Evolutionary conservation across 2,329 filamentous ascomycete species (phyloP).

Genomic region (Phialocephala sp.): DNA sequence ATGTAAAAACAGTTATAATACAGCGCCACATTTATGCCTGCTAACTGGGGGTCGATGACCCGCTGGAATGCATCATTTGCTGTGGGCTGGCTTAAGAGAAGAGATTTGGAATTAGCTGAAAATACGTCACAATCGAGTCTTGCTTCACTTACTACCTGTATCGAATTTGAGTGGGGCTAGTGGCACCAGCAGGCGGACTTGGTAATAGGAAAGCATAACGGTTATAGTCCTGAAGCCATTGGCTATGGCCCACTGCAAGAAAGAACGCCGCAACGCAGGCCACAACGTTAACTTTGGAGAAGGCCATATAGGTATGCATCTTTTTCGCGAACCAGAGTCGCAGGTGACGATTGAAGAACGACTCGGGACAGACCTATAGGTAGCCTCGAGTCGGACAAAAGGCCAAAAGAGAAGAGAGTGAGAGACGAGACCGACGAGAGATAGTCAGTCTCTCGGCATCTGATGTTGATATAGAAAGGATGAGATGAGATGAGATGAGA

Average conservation of each 20-base stretch:
- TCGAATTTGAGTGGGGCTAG: slow-evolving; percentile 1
- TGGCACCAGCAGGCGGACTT: background rate
- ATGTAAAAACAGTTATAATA: slow-evolving; percentile 39
- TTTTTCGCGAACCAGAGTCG: background rate
- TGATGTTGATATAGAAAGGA: slow-evolving; percentile 2
- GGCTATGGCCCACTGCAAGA: background rate
- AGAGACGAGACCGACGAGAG: slow-evolving; percentile 2
- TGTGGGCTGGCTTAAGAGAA: slow-evolving; percentile 3
- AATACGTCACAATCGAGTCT: background rate
- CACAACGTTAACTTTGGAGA: slow-evolving; percentile 2
- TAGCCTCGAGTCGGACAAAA: slow-evolving; percentile 1
- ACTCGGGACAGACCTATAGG: slow-evolving; percentile 3
- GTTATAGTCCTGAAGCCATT: background rate
- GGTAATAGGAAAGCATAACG: background rate
- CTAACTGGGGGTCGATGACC: background rate
- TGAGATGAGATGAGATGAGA: too few relatives aligned
- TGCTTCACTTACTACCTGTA: slow-evolving; percentile 7
- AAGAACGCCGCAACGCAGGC: slow-evolving; percentile 3
- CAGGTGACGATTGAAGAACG: slow-evolving; percentile 4
- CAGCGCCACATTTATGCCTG: slow-evolving; percentile 17
- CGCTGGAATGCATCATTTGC: background rate
- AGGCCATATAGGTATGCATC: too few relatives aligned
- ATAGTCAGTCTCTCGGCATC: too few relatives aligned
- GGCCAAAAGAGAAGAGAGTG: slow-evolving; percentile 1
- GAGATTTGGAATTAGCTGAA: slow-evolving; percentile 4